Conservation (phyloP, 148 eudicot species). For the Selenicereus undatus region DNA sequence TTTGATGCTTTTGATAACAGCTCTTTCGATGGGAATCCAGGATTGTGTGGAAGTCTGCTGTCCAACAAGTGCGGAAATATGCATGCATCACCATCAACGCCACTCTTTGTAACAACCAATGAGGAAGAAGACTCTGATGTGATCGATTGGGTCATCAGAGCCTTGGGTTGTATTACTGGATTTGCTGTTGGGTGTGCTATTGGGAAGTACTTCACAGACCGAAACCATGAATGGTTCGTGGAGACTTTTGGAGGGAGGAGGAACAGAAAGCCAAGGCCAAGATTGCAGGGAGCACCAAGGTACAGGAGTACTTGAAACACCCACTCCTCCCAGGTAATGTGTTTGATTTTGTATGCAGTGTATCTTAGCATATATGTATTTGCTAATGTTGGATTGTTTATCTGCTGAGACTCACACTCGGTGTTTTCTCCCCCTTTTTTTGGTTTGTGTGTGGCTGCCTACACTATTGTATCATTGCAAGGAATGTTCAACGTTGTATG, state of each 20-base stretch:
- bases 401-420: too few species aligned
- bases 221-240: slow-evolving; percentile 19
- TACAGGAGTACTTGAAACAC: background rate
- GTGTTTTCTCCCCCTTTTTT: too few species aligned
- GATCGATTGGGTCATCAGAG: slow-evolving; percentile 28
- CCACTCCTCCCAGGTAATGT: too few species aligned
- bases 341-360: too few species aligned
- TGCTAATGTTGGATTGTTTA: too few species aligned
- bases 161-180: slow-evolving; percentile 27
- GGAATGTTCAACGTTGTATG: too few species aligned
- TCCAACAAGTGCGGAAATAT: slow-evolving; percentile 10
- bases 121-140: background rate
- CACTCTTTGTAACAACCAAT: background rate
- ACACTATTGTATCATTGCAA: too few species aligned
- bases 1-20: slow-evolving; percentile 26
- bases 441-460: too few species aligned
- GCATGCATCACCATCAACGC: background rate
- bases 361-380: too few species aligned
- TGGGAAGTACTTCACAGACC: slow-evolving; percentile 18
- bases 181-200: slow-evolving; percentile 20
- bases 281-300: background rate
- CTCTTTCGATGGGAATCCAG: slow-evolving; percentile 28
- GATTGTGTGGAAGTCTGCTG: slow-evolving; percentile 31
- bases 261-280: background rate
- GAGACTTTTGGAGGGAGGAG: slow-evolving; percentile 12